phyloP scores from a whole-genome alignment of 768 basidiomycete species.

The Cyclocybe aegerita region DNA sequence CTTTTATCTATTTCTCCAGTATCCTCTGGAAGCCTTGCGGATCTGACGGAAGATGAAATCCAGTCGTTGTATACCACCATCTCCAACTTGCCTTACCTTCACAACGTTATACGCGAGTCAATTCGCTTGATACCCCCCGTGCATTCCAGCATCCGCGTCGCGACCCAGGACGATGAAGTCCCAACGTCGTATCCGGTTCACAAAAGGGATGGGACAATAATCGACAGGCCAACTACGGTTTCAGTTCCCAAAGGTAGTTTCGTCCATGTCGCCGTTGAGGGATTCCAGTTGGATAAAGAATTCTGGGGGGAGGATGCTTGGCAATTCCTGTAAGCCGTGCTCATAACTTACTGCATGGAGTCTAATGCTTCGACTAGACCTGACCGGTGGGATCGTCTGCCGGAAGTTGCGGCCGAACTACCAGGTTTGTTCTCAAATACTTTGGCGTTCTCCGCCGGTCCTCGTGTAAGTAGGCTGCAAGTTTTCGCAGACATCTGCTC shows the following conservation, averaged over 20 bases:
- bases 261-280: slow-evolving; percentile 78
- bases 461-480: slow-evolving; percentile 53
- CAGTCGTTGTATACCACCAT: slow-evolving; percentile 56
- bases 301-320: slow-evolving; percentile 84
- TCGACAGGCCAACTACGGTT: slow-evolving; percentile 41
- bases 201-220: slow-evolving; percentile 42
- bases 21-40: slow-evolving; percentile 34
- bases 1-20: slow-evolving; percentile 46
- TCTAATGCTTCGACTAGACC: slow-evolving; percentile 44
- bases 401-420: slow-evolving; percentile 61
- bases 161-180: slow-evolving; percentile 74
- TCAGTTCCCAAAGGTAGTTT: slow-evolving; percentile 66
- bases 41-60: slow-evolving; percentile 62
- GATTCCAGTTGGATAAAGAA: slow-evolving; percentile 72
- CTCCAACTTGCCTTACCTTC: slow-evolving; percentile 64
- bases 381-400: slow-evolving; percentile 78
- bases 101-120: slow-evolving; percentile 75
- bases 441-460: slow-evolving; percentile 79
- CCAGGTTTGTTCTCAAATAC: slow-evolving; percentile 75
- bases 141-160: slow-evolving; percentile 78
- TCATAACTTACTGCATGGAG: background rate
- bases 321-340: slow-evolving; percentile 67
- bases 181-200: slow-evolving; percentile 69
- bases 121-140: slow-evolving; percentile 80
- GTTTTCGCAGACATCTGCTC: background rate